phyloP scores from a whole-genome alignment of 441 rosid genomes.

The Brassica hybrid region DNA sequence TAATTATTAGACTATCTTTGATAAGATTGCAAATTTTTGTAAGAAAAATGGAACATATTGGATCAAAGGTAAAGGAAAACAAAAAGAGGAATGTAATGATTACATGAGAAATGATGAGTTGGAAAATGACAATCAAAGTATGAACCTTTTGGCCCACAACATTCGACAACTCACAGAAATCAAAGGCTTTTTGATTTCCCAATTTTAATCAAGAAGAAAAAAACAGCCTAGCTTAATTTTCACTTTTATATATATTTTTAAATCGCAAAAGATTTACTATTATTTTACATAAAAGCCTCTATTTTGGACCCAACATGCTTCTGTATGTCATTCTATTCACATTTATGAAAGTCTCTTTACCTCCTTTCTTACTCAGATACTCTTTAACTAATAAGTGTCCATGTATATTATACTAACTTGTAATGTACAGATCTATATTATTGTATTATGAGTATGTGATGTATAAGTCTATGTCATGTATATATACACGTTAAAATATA shows the following conservation, averaged over 20 bases:
- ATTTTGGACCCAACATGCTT: constrained; percentile 68
- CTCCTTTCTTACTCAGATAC: constrained; percentile 35
- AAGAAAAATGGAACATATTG: constrained; percentile 28
- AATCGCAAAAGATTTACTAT: constrained; percentile 24
- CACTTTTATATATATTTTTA: neutral
- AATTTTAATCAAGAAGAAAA: constrained; percentile 27
- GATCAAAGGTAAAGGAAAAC: constrained; percentile 38
- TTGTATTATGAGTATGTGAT: neutral
- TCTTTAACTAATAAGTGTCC: constrained; percentile 16
- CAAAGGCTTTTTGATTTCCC: constrained; percentile 56
- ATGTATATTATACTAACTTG: constrained; percentile 11
- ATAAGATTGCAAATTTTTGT: neutral
- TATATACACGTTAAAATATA: neutral
- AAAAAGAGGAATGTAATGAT: constrained; percentile 53
- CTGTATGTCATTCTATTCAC: constrained; percentile 39
- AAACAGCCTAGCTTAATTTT: constrained; percentile 20
- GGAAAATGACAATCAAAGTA: constrained; percentile 66
- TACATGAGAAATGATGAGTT: constrained; percentile 55
- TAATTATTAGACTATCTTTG: neutral
- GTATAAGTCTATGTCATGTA: neutral
- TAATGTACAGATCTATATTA: constrained; percentile 19
- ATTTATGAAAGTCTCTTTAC: constrained; percentile 36
- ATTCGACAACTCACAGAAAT: constrained; percentile 53
- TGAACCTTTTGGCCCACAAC: constrained; percentile 64
- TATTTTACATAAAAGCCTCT: constrained; percentile 57